These are phyloP conservation scores for Colletotrichum truncatum DNA, from an alignment of 2,329 filamentous ascomycete species.

Conservation along the genomic window DNA sequence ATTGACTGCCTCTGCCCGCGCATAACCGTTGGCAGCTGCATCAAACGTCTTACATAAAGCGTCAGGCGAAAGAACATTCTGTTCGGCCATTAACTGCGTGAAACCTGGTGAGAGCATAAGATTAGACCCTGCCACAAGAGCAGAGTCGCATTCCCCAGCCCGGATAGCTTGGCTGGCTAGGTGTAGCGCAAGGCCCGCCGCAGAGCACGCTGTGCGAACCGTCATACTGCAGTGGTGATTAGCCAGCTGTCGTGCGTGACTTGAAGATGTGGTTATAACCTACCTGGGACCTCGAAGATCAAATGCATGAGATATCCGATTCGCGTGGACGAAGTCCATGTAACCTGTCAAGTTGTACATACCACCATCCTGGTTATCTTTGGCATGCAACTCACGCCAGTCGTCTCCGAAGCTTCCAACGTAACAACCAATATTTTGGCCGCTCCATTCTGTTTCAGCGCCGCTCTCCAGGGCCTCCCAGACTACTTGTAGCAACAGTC, in stretches of 20 bases:
- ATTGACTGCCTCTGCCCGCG: constrained; percentile 45
- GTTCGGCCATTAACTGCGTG: constrained; percentile 29
- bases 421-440: constrained; percentile 37
- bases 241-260: not conserved
- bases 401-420: constrained; percentile 39
- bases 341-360: constrained; percentile 28
- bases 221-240: constrained; percentile 39
- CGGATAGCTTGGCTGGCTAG: constrained; percentile 40
- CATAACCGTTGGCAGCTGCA: constrained; percentile 54
- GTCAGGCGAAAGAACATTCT: constrained; percentile 37
- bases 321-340: constrained; percentile 33
- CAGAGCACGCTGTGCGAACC: constrained; percentile 46
- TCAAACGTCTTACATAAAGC: constrained; percentile 45
- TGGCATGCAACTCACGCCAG: constrained; percentile 33
- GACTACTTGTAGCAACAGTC: constrained; percentile 40
- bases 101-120: constrained; percentile 35
- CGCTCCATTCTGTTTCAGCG: constrained; percentile 36
- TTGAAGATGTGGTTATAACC: not conserved
- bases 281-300: constrained; percentile 20
- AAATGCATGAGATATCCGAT: constrained; percentile 34
- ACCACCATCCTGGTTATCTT: constrained; percentile 21
- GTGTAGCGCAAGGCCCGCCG: constrained; percentile 40
- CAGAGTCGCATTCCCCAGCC: constrained; percentile 37
- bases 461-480: constrained; percentile 41
- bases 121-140: constrained; percentile 43